phyloP scores from a whole-genome alignment of 2,329 filamentous ascomycete species.

The Alternaria hordeiaustralica region DNA sequence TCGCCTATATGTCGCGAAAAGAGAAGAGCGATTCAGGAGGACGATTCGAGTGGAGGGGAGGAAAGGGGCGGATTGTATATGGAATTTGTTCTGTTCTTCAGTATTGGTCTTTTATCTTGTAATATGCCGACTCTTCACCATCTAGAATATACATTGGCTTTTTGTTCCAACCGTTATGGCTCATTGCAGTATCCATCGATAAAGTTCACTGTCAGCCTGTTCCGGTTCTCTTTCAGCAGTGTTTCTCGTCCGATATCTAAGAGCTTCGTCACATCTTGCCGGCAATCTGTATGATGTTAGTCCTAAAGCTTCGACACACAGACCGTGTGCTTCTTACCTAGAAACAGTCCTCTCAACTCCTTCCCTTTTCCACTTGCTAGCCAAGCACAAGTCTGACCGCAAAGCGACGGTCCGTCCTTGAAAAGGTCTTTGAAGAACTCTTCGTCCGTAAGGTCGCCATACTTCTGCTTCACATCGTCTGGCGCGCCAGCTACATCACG shows the following conservation, averaged over 20 bases:
- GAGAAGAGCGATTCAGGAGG: background rate
- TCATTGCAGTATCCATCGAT: slow-evolving; percentile 41
- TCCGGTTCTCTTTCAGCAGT: slow-evolving; percentile 35
- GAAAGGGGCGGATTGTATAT: background rate
- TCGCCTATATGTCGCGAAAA: background rate
- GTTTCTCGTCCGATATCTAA: slow-evolving; percentile 32
- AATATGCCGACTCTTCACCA: background rate
- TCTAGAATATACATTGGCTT: background rate
- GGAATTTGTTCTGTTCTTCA: background rate
- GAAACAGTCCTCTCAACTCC: slow-evolving; percentile 34
- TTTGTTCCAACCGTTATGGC: slow-evolving; percentile 13
- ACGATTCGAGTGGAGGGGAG: background rate
- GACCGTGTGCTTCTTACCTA: slow-evolving; percentile 19
- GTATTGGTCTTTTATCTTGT: background rate
- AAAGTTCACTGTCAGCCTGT: slow-evolving; percentile 39
- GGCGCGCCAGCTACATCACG: slow-evolving; percentile 20
- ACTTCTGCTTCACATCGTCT: slow-evolving; percentile 35
- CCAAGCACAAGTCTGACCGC: slow-evolving; percentile 41
- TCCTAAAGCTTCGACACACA: fast-evolving
- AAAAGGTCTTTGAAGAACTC: slow-evolving; percentile 34
- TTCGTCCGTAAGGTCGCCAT: slow-evolving; percentile 35
- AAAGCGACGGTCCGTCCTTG: slow-evolving; percentile 35
- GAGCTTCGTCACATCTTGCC: slow-evolving; percentile 36
- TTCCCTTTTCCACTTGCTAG: slow-evolving; percentile 36
- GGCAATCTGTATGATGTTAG: slow-evolving; percentile 25